phyloP scores from a whole-genome alignment of 352 stramenopile genomes.

The Globisporangium nagaii region DNA sequence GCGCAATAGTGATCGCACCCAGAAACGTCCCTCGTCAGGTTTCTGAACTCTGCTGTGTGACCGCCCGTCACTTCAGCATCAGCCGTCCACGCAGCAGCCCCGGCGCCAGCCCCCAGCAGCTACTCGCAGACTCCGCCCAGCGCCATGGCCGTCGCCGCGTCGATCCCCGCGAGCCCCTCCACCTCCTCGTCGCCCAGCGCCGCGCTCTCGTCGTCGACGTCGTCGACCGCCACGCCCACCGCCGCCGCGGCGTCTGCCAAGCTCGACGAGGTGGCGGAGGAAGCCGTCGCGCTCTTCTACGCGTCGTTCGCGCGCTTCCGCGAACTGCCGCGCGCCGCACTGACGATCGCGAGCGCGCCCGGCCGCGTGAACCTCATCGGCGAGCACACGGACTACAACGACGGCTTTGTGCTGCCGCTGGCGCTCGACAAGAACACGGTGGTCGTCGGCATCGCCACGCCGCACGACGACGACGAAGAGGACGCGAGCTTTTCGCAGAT shows the following conservation, averaged over 20 bases:
- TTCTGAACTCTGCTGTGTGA: background rate
- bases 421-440: slow-evolving; percentile 88
- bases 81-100: background rate
- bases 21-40: background rate
- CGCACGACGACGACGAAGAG: slow-evolving; percentile 15
- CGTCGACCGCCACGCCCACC: background rate
- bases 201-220: background rate
- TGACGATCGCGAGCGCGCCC: slow-evolving; percentile 74
- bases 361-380: slow-evolving; percentile 96
- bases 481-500: slow-evolving; percentile 25
- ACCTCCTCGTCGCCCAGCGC: background rate
- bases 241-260: slow-evolving; percentile 3
- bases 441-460: slow-evolving; percentile 57
- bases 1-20: too few species aligned
- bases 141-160: slow-evolving; percentile 5
- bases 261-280: slow-evolving; percentile 32
- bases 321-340: slow-evolving; percentile 25
- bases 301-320: slow-evolving; percentile 33
- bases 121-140: too few species aligned
- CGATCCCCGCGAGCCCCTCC: slow-evolving; percentile 1
- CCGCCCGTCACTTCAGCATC: slow-evolving; percentile 7
- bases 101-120: background rate
- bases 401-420: slow-evolving; percentile 94
- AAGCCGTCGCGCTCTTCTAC: slow-evolving; percentile 61
- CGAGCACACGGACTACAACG: slow-evolving; percentile 96